A percentile compares a stretch with the other conserved stretches of the same genome.
These are phyloP conservation scores for Wickerhamiella dianesei DNA, from an alignment of 805 yeast genomes.

Conservation along the genomic window DNA sequence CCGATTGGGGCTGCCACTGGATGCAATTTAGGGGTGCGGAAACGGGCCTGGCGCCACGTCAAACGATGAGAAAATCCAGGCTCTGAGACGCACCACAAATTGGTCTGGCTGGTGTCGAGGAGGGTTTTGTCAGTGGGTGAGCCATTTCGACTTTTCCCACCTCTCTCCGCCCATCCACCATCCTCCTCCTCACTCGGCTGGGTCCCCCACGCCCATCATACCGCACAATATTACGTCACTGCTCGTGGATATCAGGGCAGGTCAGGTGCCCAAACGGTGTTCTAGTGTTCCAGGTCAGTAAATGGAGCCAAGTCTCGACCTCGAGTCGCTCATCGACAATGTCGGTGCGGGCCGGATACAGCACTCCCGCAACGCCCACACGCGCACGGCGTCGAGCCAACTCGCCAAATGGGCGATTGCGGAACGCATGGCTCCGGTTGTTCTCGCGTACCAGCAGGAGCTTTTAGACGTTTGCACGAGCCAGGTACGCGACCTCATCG, in stretches of 20 bases:
- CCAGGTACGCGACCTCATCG: conserved; percentile 56
- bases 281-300: too few relatives aligned
- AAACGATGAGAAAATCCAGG: too few relatives aligned
- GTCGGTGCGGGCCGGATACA: conserved; percentile 38
- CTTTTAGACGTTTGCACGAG: conserved; percentile 45
- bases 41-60: not conserved
- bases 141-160: too few relatives aligned
- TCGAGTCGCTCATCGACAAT: conserved; percentile 53
- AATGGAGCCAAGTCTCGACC: conserved; percentile 12
- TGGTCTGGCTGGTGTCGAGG: not conserved
- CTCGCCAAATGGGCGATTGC: conserved; percentile 61
- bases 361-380: not conserved
- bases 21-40: not conserved
- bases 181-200: too few relatives aligned
- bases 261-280: too few relatives aligned
- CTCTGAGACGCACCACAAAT: not conserved
- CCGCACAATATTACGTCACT: too few relatives aligned
- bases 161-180: too few relatives aligned
- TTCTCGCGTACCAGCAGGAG: conserved; percentile 57
- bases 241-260: too few relatives aligned
- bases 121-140: not conserved
- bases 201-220: too few relatives aligned
- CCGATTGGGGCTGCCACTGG: not conserved
- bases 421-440: conserved; percentile 77
- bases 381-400: conserved; percentile 10